Evolutionary conservation across 345 rosid genomes (phyloP).

Genomic region (Dovyalis caffra): DNA sequence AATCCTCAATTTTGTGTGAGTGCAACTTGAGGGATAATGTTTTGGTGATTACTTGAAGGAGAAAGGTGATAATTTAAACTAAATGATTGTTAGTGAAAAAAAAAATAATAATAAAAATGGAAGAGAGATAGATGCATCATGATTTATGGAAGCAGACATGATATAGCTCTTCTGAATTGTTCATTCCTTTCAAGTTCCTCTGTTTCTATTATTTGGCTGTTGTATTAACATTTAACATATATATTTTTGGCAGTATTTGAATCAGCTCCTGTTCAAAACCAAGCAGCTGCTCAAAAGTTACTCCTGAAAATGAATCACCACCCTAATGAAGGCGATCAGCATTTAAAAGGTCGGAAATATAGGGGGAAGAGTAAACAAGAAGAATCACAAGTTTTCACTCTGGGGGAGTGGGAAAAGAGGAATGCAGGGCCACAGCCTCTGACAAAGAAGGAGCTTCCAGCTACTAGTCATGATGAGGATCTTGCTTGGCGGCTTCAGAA

Average conservation of each 20-base stretch:
- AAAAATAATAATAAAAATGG: neutral
- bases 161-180: conserved; percentile 1
- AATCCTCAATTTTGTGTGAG: too few species aligned
- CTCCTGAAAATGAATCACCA: conserved; percentile 67
- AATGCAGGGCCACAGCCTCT: conserved; percentile 40
- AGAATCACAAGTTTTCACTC: conserved; percentile 48
- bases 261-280: conserved; percentile 75
- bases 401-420: conserved; percentile 73
- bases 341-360: conserved; percentile 43
- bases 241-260: conserved; percentile 52
- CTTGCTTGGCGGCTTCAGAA: conserved; percentile 83
- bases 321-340: conserved; percentile 36
- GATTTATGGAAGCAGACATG: neutral
- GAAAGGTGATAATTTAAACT: too few species aligned
- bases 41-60: too few species aligned
- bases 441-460: conserved; percentile 34
- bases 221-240: neutral
- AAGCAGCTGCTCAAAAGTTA: conserved; percentile 89
- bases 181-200: neutral
- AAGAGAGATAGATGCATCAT: neutral
- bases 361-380: conserved; percentile 62
- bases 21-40: too few species aligned
- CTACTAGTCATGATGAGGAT: conserved; percentile 63
- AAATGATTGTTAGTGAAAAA: neutral
- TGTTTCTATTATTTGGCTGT: neutral